phyloP scores from a whole-genome alignment of 148 eudicot genomes.

The Mesembryanthemum crystallinum region DNA sequence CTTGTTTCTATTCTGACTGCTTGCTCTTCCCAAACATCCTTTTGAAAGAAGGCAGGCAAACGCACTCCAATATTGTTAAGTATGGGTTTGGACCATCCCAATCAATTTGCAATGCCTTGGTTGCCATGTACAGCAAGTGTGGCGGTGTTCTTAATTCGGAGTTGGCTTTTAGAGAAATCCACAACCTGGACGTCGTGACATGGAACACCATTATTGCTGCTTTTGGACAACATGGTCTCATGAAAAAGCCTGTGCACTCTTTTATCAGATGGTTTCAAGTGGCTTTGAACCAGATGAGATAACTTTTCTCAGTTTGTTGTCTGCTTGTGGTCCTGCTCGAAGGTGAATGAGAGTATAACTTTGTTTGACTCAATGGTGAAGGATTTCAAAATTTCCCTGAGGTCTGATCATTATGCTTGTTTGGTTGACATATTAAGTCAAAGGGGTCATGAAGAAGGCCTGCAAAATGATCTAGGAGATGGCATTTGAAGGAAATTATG shows the following conservation, averaged over 20 bases:
- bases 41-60: slow-evolving; percentile 35
- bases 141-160: slow-evolving; percentile 37
- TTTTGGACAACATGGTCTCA: slow-evolving; percentile 42
- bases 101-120: slow-evolving; percentile 35
- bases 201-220: slow-evolving; percentile 50
- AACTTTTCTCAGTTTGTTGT: slow-evolving; percentile 43
- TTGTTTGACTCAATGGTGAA: slow-evolving; percentile 39
- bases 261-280: slow-evolving; percentile 25
- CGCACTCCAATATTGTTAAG: slow-evolving; percentile 31
- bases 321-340: slow-evolving; percentile 38
- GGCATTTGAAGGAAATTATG: slow-evolving; percentile 38
- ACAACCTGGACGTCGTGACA: slow-evolving; percentile 39
- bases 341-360: slow-evolving; percentile 37
- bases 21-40: slow-evolving; percentile 35
- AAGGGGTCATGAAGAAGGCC: slow-evolving; percentile 43
- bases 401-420: slow-evolving; percentile 47
- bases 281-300: slow-evolving; percentile 36
- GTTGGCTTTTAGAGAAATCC: slow-evolving; percentile 33
- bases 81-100: slow-evolving; percentile 25
- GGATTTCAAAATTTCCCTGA: slow-evolving; percentile 29
- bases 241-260: slow-evolving; percentile 29
- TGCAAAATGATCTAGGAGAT: slow-evolving; percentile 33
- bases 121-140: slow-evolving; percentile 45
- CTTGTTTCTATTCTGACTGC: slow-evolving; percentile 38
- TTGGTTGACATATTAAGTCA: slow-evolving; percentile 44